Evolutionary conservation across 2,329 filamentous ascomycete genomes (phyloP), one percentile per base, ranked within the genome.

Genomic region (Mycosphaerella sp.): DNA sequence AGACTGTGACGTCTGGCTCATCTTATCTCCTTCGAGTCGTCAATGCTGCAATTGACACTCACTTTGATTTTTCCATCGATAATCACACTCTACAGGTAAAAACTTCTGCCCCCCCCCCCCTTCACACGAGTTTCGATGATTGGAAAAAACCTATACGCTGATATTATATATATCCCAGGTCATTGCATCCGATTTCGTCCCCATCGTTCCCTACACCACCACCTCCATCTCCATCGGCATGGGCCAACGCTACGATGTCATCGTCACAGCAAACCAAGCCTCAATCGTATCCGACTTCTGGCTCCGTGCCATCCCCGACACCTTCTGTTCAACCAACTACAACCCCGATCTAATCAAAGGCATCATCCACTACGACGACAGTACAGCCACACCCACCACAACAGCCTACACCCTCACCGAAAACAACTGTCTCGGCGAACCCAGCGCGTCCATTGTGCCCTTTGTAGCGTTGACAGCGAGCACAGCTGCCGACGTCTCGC

Each of bases 21-120:
- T 66, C 66, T 26, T 74, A 76, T 53, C 65, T 67, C n/a, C 57
- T 76, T n/a, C 71, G 74, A 17, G 61, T 76, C 2, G 63, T 74
- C 41, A 76, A 76, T 55, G 57, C 51, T 1, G 70, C 69, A 29
- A 66, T 70, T 43, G 70, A 73, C 60, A 69, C 66, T 31, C 64
- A 63, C 43, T 68, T 70, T 46, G 64, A 71, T 48, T 67, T 73
- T 40, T 63, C 60, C 11, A 60, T 73, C 45, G 72, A 75, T 49
- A 69, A 68, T 3, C 73, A 76, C 53, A 63, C 65, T 7, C 71
- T 76, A 38, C 34, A 38, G 34, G 34, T 38, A 6, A n/a, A n/a
- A 21, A 21, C 21, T 21, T 21, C 21, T n/a, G 12, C 6, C 10
- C 1, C n/a, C n/a, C 34, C 6, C 34, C 10, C 12, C 34, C 26